Evolutionary conservation across 768 basidiomycete species (phyloP), one percentile per base, ranked within the genome.

Genomic region (Psilocybe cyanescens): DNA sequence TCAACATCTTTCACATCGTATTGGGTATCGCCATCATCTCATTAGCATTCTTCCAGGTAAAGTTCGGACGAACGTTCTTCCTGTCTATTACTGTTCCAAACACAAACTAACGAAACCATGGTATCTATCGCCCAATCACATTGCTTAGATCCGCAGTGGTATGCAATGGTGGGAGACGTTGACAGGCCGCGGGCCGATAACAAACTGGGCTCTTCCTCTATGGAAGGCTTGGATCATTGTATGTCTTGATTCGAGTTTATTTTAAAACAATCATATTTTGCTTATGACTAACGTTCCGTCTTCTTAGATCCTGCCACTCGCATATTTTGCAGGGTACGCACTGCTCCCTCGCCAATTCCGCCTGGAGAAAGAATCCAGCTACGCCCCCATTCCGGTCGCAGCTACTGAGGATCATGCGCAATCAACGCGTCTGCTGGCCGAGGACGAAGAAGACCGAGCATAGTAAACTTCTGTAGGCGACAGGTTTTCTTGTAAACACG

Each of bases 1-100:
- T 75, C 1, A 88, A 90, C 67, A 78, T 86, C 62, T 48, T 83
- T 7, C 89, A 91, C 64, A 82, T 85, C 46, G 65, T 74, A 8
- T 65, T 86, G 0, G 89, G 88, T 0, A 62, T 88, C 30, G 66
- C 70, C 1, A 75, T 83, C 56, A 76, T 90, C 56, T 73, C 68
- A 3, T 65, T 85, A 3, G 80, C 87, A 9, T 83, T 85, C 69
- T 78, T 78, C 65, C 82, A 86, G 76, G 85, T 83, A 64, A 59
- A 11, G 11, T 7, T 11, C 33, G 7, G 7, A 35, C 33, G 33
- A 35, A 35, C 11, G 33, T 11, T 35, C 33, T 35, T 35, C 33
- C 33, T 35, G 11, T 11, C 11, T 35, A 35, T 24, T 24, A 24
- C 24, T 24, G 11, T 35, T 35, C 33, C 7, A 35, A 35, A 35